Percentiles rank a stretch among this genome's conserved stretches.
Evolutionary conservation across 768 basidiomycete genomes (phyloP).

Genomic region (Lactarius sp.): DNA sequence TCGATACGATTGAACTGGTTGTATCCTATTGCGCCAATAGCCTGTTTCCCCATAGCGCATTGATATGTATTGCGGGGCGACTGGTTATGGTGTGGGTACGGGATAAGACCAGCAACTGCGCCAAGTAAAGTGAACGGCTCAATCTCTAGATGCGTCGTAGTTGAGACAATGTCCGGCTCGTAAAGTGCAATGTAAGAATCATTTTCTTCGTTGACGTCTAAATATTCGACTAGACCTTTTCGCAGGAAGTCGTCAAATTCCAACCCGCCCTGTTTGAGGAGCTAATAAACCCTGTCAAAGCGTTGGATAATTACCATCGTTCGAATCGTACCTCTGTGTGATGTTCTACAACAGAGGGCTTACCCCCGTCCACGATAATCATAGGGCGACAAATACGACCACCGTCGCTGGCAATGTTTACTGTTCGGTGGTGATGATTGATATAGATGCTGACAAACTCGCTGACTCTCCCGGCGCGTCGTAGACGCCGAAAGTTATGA

Average conservation of each 20-base stretch:
- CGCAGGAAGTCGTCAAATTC: slow-evolving; percentile 93
- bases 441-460: slow-evolving; percentile 97
- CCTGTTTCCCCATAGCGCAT: slow-evolving; percentile 99
- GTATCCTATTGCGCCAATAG: slow-evolving; percentile 96
- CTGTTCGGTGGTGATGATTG: slow-evolving; percentile 90
- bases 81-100: slow-evolving; percentile 99
- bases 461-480: slow-evolving; percentile 86
- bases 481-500: slow-evolving; percentile 82
- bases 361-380: slow-evolving; percentile 89
- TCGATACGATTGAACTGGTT: slow-evolving; percentile 98
- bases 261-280: slow-evolving; percentile 71
- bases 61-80: slow-evolving; percentile 99
- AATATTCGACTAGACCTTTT: slow-evolving; percentile 92
- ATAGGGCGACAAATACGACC: slow-evolving; percentile 96
- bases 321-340: slow-evolving; percentile 63
- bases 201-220: slow-evolving; percentile 99
- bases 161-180: slow-evolving; percentile 74
- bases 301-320: background rate
- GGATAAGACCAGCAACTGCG: slow-evolving; percentile 96
- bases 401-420: slow-evolving; percentile 95
- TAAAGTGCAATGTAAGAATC: slow-evolving; percentile 95
- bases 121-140: slow-evolving; percentile 98
- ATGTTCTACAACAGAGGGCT: slow-evolving; percentile 68
- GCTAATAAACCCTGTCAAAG: slow-evolving; percentile 38
- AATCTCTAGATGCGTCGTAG: slow-evolving; percentile 95